These are phyloP conservation scores for Penicillium crustosum DNA, from an alignment of 2,329 filamentous ascomycete species.

Conservation along the genomic window DNA sequence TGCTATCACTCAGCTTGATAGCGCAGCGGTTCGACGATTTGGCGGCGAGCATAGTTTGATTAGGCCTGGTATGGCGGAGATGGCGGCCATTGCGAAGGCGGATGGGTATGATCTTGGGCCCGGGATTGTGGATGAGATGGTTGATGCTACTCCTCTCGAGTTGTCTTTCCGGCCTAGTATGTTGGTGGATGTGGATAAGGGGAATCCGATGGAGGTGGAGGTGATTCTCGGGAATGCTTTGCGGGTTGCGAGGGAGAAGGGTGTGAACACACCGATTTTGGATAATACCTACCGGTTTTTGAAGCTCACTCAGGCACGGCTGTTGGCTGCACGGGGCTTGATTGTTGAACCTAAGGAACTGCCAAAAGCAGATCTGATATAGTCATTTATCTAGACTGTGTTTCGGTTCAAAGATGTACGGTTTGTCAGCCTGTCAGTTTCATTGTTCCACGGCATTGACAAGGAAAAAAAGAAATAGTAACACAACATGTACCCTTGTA, in stretches of 20 bases:
- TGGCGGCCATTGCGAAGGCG: conserved; percentile 19
- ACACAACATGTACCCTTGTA: not conserved
- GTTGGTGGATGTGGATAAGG: conserved; percentile 18
- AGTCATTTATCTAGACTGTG: not conserved
- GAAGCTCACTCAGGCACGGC: conserved; percentile 13
- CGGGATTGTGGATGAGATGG: conserved; percentile 12
- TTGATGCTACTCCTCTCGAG: conserved; percentile 11
- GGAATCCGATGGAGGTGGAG: conserved; percentile 16
- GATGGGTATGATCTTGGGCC: conserved; percentile 16
- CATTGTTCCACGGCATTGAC: not conserved
- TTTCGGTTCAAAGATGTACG: not conserved
- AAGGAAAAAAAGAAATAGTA: not conserved
- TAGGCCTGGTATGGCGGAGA: conserved; percentile 52
- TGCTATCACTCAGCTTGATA: conserved; percentile 54
- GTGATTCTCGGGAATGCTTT: conserved; percentile 18
- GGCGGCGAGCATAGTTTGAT: conserved; percentile 43
- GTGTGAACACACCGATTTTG: conserved; percentile 13
- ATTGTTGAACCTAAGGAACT: conserved; percentile 10
- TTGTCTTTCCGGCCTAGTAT: conserved; percentile 16
- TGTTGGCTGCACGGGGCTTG: conserved; percentile 12
- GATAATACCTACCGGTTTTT: conserved; percentile 15
- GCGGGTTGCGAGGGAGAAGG: conserved; percentile 11
- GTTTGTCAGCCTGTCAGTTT: not conserved
- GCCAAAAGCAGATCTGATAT: conserved; percentile 8
- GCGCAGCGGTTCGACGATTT: conserved; percentile 49